A percentile compares a stretch with the other conserved stretches of the same genome.
Evolutionary conservation across 2,329 filamentous ascomycete genomes (phyloP).

Genomic region (Paracoccidioides lutzii): DNA sequence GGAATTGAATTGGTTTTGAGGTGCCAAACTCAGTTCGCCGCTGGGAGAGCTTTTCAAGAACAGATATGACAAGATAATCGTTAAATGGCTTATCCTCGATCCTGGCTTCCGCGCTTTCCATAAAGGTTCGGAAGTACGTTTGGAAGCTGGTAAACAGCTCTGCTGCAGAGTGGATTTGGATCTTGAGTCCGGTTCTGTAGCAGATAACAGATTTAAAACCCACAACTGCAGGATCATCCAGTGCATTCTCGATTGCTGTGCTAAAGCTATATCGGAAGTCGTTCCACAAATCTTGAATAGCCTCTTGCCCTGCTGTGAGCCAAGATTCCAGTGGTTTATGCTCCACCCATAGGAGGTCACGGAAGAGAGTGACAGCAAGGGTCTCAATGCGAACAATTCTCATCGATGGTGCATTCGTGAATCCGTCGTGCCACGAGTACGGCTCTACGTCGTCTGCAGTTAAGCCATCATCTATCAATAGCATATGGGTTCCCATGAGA

Average conservation of each 20-base stretch:
- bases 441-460: slow-evolving; percentile 43
- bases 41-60: slow-evolving; percentile 46
- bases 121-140: slow-evolving; percentile 18
- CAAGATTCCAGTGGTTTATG: background rate
- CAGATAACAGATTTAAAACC: slow-evolving; percentile 77
- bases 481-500: slow-evolving; percentile 56
- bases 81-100: slow-evolving; percentile 55
- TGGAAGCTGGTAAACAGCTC: slow-evolving; percentile 18
- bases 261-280: slow-evolving; percentile 41
- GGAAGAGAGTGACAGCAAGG: slow-evolving; percentile 50
- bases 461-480: slow-evolving; percentile 69
- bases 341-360: slow-evolving; percentile 34
- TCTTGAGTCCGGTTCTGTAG: slow-evolving; percentile 60
- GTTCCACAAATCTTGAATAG: background rate
- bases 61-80: slow-evolving; percentile 53
- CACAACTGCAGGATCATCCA: slow-evolving; percentile 55
- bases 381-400: slow-evolving; percentile 69
- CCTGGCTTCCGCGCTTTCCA: slow-evolving; percentile 20
- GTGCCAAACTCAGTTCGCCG: slow-evolving; percentile 21
- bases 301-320: background rate
- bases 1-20: slow-evolving; percentile 68
- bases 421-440: slow-evolving; percentile 53
- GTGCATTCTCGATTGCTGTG: slow-evolving; percentile 40
- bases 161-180: slow-evolving; percentile 40
- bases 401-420: slow-evolving; percentile 51